Percentiles rank a stretch among this genome's conserved stretches.
These are phyloP conservation scores for Massarina eburnea DNA, from an alignment of 2,329 filamentous ascomycete genomes.

Conservation along the genomic window DNA sequence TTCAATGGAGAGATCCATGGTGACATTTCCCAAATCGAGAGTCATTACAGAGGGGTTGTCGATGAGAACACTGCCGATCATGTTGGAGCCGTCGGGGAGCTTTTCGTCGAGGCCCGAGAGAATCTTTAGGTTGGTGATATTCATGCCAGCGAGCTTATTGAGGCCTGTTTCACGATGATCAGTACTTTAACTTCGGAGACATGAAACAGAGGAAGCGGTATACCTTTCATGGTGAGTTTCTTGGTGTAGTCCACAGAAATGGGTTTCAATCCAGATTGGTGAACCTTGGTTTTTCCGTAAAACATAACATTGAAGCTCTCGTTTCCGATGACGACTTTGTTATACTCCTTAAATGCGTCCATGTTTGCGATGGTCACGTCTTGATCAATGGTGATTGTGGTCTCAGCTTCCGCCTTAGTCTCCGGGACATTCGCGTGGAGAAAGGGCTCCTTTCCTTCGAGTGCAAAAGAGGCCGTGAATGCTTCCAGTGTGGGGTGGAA, in stretches of 20 bases:
- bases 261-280: conserved; percentile 53
- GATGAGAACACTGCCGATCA: conserved; percentile 61
- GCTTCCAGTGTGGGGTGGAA: conserved; percentile 58
- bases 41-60: conserved; percentile 66
- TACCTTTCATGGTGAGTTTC: conserved; percentile 60
- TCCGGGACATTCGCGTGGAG: conserved; percentile 50
- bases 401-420: conserved; percentile 47
- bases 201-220: background rate
- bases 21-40: conserved; percentile 68
- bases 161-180: conserved; percentile 49
- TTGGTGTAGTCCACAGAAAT: conserved; percentile 59
- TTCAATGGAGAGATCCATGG: conserved; percentile 61
- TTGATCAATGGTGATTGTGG: conserved; percentile 47
- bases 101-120: conserved; percentile 39
- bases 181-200: background rate
- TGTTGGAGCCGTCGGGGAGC: conserved; percentile 57
- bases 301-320: conserved; percentile 55
- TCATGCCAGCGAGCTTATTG: conserved; percentile 58
- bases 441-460: conserved; percentile 48
- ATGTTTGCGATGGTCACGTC: conserved; percentile 46
- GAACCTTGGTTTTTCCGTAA: conserved; percentile 55
- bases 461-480: conserved; percentile 56
- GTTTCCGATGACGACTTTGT: conserved; percentile 50
- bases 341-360: conserved; percentile 54
- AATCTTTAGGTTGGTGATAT: conserved; percentile 56